phyloP scores from a whole-genome alignment of 2,329 filamentous ascomycete genomes.

The Dothistroma septosporum region DNA sequence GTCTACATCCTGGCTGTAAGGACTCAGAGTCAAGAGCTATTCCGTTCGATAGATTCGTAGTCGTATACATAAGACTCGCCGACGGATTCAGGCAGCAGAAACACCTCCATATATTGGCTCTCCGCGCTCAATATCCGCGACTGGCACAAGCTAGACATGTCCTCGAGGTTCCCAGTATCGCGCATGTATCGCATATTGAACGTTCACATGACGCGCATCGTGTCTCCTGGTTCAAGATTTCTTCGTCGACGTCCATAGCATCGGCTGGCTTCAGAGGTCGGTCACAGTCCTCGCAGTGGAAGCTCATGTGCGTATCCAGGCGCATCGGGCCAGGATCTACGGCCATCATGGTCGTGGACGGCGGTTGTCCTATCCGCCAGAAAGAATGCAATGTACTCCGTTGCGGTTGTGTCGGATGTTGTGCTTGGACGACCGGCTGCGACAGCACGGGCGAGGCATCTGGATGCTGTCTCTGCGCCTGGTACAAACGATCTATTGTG shows the following conservation, averaged over 20 bases:
- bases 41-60: neutral
- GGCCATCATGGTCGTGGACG: constrained; percentile 21
- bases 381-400: constrained; percentile 47
- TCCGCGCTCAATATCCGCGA: neutral
- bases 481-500: constrained; percentile 45
- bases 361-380: constrained; percentile 41
- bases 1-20: too few species aligned
- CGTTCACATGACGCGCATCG: constrained; percentile 39
- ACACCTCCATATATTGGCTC: neutral
- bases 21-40: neutral
- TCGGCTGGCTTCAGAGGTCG: constrained; percentile 31
- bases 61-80: neutral
- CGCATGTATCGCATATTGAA: constrained; percentile 42
- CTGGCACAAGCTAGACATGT: constrained; percentile 42
- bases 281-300: constrained; percentile 46
- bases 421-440: constrained; percentile 13
- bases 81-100: neutral
- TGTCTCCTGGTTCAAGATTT: constrained; percentile 29
- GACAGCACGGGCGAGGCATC: constrained; percentile 24
- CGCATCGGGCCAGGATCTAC: neutral
- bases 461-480: constrained; percentile 38
- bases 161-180: constrained; percentile 37
- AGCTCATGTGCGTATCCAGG: neutral
- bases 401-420: constrained; percentile 30
- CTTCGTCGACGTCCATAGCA: constrained; percentile 35